phyloP scores from a whole-genome alignment of 139 green algal genomes.

The Tetraselmis chui region DNA sequence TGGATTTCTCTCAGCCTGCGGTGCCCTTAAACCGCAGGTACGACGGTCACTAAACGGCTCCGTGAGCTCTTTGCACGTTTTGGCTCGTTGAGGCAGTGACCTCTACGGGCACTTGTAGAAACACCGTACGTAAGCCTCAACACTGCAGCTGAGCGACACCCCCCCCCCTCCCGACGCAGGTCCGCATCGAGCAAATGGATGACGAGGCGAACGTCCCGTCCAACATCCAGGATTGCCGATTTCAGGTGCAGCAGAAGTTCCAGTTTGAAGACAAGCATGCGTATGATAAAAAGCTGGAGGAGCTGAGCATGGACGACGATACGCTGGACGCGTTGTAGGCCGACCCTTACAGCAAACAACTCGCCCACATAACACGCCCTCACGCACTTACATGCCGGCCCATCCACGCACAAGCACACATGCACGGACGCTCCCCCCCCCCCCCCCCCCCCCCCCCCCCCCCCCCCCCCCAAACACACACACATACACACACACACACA shows the following conservation, averaged over 20 bases:
- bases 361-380: too few relatives aligned
- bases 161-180: background rate
- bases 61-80: background rate
- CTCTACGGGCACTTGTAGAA: too few relatives aligned
- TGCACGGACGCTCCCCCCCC: too few relatives aligned
- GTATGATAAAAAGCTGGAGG: background rate
- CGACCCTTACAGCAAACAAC: too few relatives aligned
- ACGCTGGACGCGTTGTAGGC: background rate
- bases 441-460: too few relatives aligned
- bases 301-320: background rate
- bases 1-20: background rate
- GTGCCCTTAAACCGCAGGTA: background rate
- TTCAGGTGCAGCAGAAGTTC: background rate
- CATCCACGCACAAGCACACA: too few relatives aligned
- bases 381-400: too few relatives aligned
- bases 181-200: background rate
- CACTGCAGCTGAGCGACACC: background rate
- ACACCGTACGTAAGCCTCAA: background rate
- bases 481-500: too few relatives aligned
- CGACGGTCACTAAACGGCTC: background rate
- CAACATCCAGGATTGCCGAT: background rate
- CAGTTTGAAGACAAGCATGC: background rate
- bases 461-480: too few relatives aligned
- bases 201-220: background rate
- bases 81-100: too few relatives aligned